phyloP scores from a whole-genome alignment of 1,139 yeast species.

The Spathaspora jeffriesii region DNA sequence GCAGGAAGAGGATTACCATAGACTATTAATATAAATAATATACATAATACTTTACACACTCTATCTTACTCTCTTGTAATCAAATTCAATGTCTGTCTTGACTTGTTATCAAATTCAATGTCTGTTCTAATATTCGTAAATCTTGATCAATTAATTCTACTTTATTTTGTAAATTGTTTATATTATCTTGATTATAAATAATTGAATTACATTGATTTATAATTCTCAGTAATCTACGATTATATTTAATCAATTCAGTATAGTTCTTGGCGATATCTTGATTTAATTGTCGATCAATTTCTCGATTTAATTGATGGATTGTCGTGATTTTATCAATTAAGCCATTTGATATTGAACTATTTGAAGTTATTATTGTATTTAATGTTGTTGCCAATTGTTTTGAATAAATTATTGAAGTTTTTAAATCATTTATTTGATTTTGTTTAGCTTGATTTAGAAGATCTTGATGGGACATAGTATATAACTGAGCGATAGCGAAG shows the following conservation, averaged over 20 bases:
- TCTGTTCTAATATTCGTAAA: conserved; percentile 46
- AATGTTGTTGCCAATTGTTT: conserved; percentile 28
- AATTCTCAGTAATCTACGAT: conserved; percentile 19
- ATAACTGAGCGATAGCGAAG: no score
- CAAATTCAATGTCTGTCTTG: conserved; percentile 3
- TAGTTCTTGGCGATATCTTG: conserved; percentile 27
- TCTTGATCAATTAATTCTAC: conserved; percentile 48
- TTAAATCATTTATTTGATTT: conserved; percentile 28
- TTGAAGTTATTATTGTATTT: conserved; percentile 23
- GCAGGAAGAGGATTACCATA: conserved; percentile 49
- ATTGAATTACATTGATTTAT: conserved; percentile 18
- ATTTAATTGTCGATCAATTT: conserved; percentile 37
- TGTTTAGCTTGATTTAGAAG: conserved; percentile 37
- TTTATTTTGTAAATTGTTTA: conserved; percentile 39
- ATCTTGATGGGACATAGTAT: conserved; percentile 25
- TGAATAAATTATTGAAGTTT: conserved; percentile 27
- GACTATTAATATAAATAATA: conserved; percentile 1
- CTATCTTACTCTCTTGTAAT: background rate
- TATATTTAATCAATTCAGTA: conserved; percentile 22
- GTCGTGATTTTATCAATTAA: conserved; percentile 45
- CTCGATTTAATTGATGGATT: conserved; percentile 39
- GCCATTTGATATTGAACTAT: conserved; percentile 29
- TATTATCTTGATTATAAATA: conserved; percentile 17
- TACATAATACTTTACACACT: background rate
- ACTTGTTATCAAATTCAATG: conserved; percentile 23